Percentiles rank a stretch among this genome's conserved stretches.
Conservation (phyloP, 2,329 filamentous ascomycete genomes). For the Rachicladosporium sp. region DNA sequence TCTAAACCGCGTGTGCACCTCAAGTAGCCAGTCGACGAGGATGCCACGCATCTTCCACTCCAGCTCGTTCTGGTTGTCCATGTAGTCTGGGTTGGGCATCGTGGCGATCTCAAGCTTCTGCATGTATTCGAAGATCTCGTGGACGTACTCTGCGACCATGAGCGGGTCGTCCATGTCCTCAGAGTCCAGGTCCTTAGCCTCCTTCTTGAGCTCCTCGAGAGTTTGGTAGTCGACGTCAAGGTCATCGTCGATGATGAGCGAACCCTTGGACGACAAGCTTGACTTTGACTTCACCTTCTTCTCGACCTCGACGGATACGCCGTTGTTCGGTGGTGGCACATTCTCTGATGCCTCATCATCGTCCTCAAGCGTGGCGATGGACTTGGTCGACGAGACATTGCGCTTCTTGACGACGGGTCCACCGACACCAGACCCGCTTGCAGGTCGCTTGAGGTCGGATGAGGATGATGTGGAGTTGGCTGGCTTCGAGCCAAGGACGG, state of each 20-base stretch:
- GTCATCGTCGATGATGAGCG: conserved; percentile 16
- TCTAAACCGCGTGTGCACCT: conserved; percentile 94
- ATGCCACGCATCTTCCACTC: conserved; percentile 99
- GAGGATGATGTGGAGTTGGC: conserved; percentile 42
- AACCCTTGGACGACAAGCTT: conserved; percentile 19
- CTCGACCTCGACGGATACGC: conserved; percentile 25
- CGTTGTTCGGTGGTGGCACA: conserved; percentile 52
- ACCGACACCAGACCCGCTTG: conserved; percentile 58
- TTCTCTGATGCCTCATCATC: conserved; percentile 49
- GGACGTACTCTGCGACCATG: conserved; percentile 96
- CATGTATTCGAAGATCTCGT: conserved; percentile 94
- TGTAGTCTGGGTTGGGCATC: conserved; percentile 87
- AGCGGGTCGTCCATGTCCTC: conserved; percentile 89
- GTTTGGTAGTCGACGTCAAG: conserved; percentile 25
- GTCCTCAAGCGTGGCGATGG: conserved; percentile 31
- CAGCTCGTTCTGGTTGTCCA: conserved; percentile 84
- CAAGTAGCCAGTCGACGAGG: conserved; percentile 93
- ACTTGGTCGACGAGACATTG: conserved; percentile 42
- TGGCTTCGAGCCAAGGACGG: conserved; percentile 54
- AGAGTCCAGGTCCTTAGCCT: conserved; percentile 57
- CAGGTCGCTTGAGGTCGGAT: conserved; percentile 57
- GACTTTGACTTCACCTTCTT: conserved; percentile 30
- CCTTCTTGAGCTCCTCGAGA: conserved; percentile 25
- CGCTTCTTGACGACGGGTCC: conserved; percentile 57
- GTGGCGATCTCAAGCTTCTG: conserved; percentile 68